Conservation (phyloP, 306 rosid species). For the Delonix regia region DNA sequence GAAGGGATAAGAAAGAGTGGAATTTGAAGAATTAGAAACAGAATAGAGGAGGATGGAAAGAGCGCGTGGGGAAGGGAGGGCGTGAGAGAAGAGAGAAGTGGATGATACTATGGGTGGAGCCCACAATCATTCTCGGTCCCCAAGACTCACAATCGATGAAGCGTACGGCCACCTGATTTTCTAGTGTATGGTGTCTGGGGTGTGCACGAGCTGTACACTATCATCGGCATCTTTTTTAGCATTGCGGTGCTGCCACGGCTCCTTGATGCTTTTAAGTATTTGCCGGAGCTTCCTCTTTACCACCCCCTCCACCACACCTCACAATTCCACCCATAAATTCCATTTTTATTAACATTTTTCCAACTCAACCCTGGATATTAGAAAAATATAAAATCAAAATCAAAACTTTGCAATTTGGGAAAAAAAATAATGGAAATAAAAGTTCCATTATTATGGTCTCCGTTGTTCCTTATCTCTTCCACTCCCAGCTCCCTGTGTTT, state of each 20-base stretch:
- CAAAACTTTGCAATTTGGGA: too few relatives aligned
- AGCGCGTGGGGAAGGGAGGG: not conserved
- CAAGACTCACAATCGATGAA: slow-evolving; percentile 46
- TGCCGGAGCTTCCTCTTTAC: slow-evolving; percentile 19
- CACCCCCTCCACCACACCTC: not conserved
- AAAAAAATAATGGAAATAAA: not conserved
- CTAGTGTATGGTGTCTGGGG: slow-evolving; percentile 42
- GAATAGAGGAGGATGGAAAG: too few relatives aligned
- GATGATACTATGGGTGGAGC: slow-evolving; percentile 38
- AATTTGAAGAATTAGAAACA: too few relatives aligned
- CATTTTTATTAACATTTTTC: not conserved
- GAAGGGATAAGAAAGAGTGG: not conserved
- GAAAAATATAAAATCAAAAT: not conserved
- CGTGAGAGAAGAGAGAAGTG: not conserved
- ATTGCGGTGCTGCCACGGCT: slow-evolving; percentile 60
- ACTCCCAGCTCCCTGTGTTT: slow-evolving; percentile 30
- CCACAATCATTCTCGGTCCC: slow-evolving; percentile 52
- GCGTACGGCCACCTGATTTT: slow-evolving; percentile 62
- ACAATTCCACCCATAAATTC: slow-evolving; percentile 21
- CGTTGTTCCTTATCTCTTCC: slow-evolving; percentile 70
- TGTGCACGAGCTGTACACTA: slow-evolving; percentile 51
- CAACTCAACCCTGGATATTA: not conserved
- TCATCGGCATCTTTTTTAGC: slow-evolving; percentile 46
- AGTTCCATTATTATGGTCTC: slow-evolving; percentile 69
- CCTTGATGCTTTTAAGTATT: slow-evolving; percentile 37